phyloP scores from a whole-genome alignment of 768 basidiomycete genomes.

The Fomitopsis serialis region DNA sequence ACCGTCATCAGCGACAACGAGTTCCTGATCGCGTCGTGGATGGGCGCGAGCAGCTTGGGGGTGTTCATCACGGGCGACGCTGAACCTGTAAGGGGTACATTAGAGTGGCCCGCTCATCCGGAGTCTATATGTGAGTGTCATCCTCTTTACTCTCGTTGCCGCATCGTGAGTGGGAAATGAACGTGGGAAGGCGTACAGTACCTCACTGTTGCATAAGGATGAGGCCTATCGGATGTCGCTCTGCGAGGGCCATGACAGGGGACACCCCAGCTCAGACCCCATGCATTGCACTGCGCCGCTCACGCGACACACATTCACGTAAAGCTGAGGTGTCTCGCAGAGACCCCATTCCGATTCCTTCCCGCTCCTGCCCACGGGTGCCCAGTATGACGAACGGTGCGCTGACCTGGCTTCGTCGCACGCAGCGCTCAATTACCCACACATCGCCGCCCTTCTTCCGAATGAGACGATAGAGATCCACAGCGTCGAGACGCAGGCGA shows the following conservation, averaged over 20 bases:
- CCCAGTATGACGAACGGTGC: background rate
- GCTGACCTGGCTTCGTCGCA: background rate
- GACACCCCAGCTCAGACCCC: too few species aligned
- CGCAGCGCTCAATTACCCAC: slow-evolving; percentile 76
- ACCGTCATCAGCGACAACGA: slow-evolving; percentile 72
- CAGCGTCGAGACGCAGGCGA: slow-evolving; percentile 65
- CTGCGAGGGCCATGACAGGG: too few species aligned
- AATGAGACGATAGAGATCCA: slow-evolving; percentile 81
- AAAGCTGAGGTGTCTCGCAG: background rate
- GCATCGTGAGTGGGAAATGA: background rate
- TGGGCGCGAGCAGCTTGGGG: slow-evolving; percentile 74
- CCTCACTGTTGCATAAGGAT: background rate
- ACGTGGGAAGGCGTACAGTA: background rate
- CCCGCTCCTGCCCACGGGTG: background rate
- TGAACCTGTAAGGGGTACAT: slow-evolving; percentile 85
- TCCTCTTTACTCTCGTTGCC: background rate
- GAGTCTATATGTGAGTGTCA: slow-evolving; percentile 60
- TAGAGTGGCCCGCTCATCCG: slow-evolving; percentile 82
- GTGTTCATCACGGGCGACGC: slow-evolving; percentile 82
- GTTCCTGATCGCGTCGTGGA: slow-evolving; percentile 84
- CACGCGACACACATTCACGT: slow-evolving; percentile 1
- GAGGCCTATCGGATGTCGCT: background rate
- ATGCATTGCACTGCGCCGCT: background rate
- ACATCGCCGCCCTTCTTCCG: slow-evolving; percentile 71
- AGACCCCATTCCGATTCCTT: background rate